These are phyloP conservation scores for Colletotrichum eremochloae DNA, from an alignment of 2,329 filamentous ascomycete species.

Conservation along the genomic window DNA sequence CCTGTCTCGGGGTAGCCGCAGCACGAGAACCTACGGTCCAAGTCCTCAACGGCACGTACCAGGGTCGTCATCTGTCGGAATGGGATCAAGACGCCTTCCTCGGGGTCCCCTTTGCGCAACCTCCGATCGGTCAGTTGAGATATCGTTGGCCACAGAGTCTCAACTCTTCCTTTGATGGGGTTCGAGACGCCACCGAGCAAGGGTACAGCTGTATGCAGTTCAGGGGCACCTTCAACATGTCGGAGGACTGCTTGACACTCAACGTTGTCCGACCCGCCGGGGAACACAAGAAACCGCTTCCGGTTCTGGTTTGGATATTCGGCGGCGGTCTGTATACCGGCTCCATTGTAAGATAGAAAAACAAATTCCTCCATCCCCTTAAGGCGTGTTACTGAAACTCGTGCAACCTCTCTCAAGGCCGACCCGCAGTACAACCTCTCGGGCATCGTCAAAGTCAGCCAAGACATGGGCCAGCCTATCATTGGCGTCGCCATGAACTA, in stretches of 20 bases:
- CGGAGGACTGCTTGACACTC: slow-evolving; percentile 62
- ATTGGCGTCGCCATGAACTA: slow-evolving; percentile 69
- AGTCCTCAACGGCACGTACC: slow-evolving; percentile 52
- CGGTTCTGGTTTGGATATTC: slow-evolving; percentile 69
- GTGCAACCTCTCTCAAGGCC: slow-evolving; percentile 42
- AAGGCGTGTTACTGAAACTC: background rate
- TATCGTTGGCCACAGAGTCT: slow-evolving; percentile 54
- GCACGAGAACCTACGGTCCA: slow-evolving; percentile 37
- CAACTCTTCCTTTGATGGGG: slow-evolving; percentile 55
- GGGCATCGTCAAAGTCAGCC: slow-evolving; percentile 68
- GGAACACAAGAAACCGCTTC: slow-evolving; percentile 50
- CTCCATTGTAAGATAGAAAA: slow-evolving; percentile 48
- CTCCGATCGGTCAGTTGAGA: slow-evolving; percentile 52
- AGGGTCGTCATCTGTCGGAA: slow-evolving; percentile 49
- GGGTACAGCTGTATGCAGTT: slow-evolving; percentile 63
- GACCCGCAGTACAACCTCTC: slow-evolving; percentile 75
- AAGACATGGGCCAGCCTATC: slow-evolving; percentile 65
- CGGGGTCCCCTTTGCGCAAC: slow-evolving; percentile 53
- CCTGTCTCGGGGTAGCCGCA: slow-evolving; percentile 22
- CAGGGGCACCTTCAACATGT: slow-evolving; percentile 55
- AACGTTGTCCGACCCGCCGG: slow-evolving; percentile 58
- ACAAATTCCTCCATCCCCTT: background rate
- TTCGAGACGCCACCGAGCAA: slow-evolving; percentile 57
- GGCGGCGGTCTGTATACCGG: slow-evolving; percentile 67
- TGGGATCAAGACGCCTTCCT: slow-evolving; percentile 58